Evolutionary conservation across 2,329 filamentous ascomycete species (phyloP).

Genomic region (Chrysoporthe puriensis): DNA sequence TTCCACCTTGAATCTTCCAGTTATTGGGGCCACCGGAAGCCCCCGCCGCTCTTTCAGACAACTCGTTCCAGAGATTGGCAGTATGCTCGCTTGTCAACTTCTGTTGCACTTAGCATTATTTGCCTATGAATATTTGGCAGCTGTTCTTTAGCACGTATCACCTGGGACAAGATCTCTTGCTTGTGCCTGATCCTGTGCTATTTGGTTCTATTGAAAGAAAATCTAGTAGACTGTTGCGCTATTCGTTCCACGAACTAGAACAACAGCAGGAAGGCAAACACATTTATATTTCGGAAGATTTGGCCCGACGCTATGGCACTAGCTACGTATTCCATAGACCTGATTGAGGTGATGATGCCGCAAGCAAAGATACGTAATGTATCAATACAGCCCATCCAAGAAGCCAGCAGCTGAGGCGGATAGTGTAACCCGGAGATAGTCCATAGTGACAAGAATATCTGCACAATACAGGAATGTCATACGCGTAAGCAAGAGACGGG

Average conservation of each 20-base stretch:
- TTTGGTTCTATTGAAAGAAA: constrained; percentile 46
- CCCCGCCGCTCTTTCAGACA: neutral
- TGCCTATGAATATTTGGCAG: neutral
- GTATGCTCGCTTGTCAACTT: neutral
- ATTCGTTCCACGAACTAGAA: constrained; percentile 46
- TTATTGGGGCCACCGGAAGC: neutral
- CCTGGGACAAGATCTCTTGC: neutral
- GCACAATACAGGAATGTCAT: constrained; percentile 57
- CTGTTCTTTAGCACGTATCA: neutral
- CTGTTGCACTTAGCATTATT: neutral
- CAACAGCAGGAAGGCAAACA: constrained; percentile 61
- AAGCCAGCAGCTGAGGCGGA: constrained; percentile 57
- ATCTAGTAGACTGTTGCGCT: constrained; percentile 44
- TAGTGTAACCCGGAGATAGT: constrained; percentile 54
- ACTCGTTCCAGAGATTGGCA: neutral
- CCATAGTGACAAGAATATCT: constrained; percentile 57
- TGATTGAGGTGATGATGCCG: constrained; percentile 57
- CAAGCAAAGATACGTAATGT: constrained; percentile 49
- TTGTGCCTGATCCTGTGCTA: neutral
- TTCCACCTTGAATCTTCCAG: neutral
- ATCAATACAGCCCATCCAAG: constrained; percentile 42
- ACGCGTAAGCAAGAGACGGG: constrained; percentile 53
- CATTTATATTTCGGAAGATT: constrained; percentile 55
- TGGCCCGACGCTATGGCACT: constrained; percentile 55
- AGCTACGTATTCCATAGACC: constrained; percentile 46